These are phyloP conservation scores for Ogataea ramenticola DNA, from an alignment of 805 yeast genomes.

Conservation along the genomic window DNA sequence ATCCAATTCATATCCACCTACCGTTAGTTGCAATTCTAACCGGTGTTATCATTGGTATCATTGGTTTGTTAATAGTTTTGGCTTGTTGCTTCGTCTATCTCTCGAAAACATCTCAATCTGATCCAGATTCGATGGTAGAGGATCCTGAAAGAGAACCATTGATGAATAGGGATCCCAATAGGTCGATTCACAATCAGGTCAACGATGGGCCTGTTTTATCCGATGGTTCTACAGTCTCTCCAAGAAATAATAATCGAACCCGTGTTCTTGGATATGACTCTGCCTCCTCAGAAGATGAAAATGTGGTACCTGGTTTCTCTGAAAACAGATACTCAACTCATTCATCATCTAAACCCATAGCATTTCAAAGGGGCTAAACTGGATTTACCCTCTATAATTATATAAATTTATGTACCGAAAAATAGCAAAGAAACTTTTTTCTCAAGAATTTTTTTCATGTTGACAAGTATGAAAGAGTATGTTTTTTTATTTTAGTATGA, in stretches of 20 bases:
- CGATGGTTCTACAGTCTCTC: background rate
- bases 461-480: too few species aligned
- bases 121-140: background rate
- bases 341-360: slow-evolving; percentile 19
- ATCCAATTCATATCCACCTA: slow-evolving; percentile 49
- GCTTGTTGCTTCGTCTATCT: slow-evolving; percentile 30
- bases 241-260: slow-evolving; percentile 1
- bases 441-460: too few species aligned
- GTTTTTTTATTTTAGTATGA: too few species aligned
- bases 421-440: too few species aligned
- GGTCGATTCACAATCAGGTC: too few species aligned
- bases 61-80: slow-evolving; percentile 27
- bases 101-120: background rate
- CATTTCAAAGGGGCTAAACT: background rate
- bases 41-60: slow-evolving; percentile 58
- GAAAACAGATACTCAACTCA: slow-evolving; percentile 22
- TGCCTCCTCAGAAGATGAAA: background rate
- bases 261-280: slow-evolving; percentile 1
- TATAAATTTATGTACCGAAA: too few species aligned
- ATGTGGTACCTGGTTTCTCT: slow-evolving; percentile 9
- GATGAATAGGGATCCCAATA: slow-evolving; percentile 1
- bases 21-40: slow-evolving; percentile 63
- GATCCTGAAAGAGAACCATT: slow-evolving; percentile 10
- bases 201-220: slow-evolving; percentile 1
- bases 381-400: background rate